phyloP scores from a whole-genome alignment of 441 rosid species.

The Populus trichocarpa region DNA sequence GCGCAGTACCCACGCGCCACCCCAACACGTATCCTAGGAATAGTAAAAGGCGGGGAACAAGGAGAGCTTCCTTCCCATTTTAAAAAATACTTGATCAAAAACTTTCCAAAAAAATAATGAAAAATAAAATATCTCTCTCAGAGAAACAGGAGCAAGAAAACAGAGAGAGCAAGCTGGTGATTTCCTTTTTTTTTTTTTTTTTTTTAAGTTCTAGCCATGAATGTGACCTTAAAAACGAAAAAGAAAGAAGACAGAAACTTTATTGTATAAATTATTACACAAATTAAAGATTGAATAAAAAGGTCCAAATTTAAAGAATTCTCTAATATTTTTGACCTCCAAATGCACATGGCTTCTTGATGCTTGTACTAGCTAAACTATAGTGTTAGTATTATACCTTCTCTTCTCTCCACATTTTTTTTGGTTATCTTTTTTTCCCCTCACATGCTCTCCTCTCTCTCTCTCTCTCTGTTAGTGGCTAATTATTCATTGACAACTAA shows the following conservation, averaged over 20 bases:
- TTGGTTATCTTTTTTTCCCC: constrained; percentile 12
- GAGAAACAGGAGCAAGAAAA: not conserved
- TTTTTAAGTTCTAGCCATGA: not conserved
- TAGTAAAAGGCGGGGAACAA: constrained; percentile 36
- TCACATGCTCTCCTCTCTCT: constrained; percentile 41
- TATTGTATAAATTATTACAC: constrained; percentile 16
- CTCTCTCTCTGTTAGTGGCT: not conserved
- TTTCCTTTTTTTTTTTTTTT: too few species aligned
- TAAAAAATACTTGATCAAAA: not conserved
- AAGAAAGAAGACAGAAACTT: not conserved
- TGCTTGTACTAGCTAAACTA: not conserved
- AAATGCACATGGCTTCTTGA: constrained; percentile 68
- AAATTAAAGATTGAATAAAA: not conserved
- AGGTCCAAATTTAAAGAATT: constrained; percentile 25
- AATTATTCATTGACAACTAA: constrained; percentile 24
- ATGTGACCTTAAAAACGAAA: constrained; percentile 24
- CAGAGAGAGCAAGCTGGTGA: not conserved
- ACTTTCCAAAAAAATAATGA: not conserved
- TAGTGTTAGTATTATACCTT: not conserved
- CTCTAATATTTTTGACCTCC: constrained; percentile 60
- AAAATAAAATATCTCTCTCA: not conserved
- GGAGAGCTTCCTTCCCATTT: constrained; percentile 9
- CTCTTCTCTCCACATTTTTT: constrained; percentile 30
- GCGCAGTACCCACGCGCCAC: constrained; percentile 1
- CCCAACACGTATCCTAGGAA: constrained; percentile 32